Evolutionary conservation across 441 rosid genomes (phyloP).

Genomic region (Rhodomyrtus psidioides): DNA sequence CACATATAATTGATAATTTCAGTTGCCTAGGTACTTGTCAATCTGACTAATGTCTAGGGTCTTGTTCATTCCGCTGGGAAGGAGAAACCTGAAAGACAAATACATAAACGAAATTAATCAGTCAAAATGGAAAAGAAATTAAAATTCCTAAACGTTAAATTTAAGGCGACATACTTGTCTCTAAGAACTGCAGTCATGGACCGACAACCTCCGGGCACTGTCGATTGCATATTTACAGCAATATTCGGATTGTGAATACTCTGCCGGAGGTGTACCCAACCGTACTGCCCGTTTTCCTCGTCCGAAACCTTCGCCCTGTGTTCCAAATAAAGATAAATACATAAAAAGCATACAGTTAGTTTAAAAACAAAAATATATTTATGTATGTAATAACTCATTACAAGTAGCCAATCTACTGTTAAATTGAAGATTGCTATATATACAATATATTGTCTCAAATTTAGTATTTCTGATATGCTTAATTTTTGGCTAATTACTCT

Average conservation of each 20-base stretch:
- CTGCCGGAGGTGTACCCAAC: constrained; percentile 86
- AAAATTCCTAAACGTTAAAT: neutral
- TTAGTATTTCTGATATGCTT: no score
- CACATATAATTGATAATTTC: neutral
- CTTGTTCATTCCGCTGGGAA: constrained; percentile 47
- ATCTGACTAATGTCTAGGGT: constrained; percentile 50
- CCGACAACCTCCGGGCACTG: constrained; percentile 57
- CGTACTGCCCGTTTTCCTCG: constrained; percentile 43
- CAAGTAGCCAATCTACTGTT: neutral
- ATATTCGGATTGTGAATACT: constrained; percentile 88
- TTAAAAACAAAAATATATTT: neutral
- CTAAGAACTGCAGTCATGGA: constrained; percentile 37
- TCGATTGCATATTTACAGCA: constrained; percentile 75
- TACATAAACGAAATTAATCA: neutral
- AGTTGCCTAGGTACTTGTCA: constrained; percentile 25
- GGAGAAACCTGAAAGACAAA: constrained; percentile 39
- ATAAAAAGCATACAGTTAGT: neutral
- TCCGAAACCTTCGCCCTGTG: constrained; percentile 62
- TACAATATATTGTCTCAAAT: no score
- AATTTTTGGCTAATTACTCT: no score
- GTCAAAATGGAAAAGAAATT: neutral
- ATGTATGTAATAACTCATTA: neutral
- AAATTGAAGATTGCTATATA: no score
- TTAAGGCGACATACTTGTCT: constrained; percentile 30
- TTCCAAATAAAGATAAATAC: neutral